Evolutionary conservation across 1,284 basidiomycete species (phyloP).

Genomic region (Pseudomicrostroma phylloplanum): DNA sequence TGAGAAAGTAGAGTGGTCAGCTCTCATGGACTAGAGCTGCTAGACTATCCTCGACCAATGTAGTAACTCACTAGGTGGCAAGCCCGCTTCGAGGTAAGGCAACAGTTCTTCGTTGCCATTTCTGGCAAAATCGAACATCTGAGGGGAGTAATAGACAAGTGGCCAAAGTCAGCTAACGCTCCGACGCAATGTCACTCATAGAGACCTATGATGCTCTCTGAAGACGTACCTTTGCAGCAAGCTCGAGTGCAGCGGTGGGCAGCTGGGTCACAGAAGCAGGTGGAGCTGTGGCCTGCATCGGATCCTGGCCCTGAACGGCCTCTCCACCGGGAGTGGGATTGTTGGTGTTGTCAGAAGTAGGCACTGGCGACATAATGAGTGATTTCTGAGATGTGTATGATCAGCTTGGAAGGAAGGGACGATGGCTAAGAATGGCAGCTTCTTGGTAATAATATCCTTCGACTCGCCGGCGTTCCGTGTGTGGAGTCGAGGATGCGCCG

Average conservation of each 20-base stretch:
- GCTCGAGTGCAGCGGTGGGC: conserved; percentile 11
- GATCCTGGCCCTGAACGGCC: neutral
- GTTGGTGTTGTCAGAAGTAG: neutral
- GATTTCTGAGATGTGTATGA: neutral
- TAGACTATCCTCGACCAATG: neutral
- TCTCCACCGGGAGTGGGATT: conserved; percentile 2
- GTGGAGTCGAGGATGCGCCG: too few relatives aligned
- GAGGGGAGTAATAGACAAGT: neutral
- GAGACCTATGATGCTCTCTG: neutral
- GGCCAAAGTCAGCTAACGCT: neutral
- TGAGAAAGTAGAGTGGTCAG: neutral
- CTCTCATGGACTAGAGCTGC: neutral
- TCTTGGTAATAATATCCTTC: too few relatives aligned
- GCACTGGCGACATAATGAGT: conserved; percentile 1
- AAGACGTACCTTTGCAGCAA: conserved; percentile 10
- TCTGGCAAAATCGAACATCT: conserved; percentile 70
- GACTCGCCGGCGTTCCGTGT: too few relatives aligned
- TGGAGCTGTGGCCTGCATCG: conserved; percentile 5
- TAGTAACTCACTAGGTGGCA: conserved; percentile 58
- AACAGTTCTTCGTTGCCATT: conserved; percentile 56
- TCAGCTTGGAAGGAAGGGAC: too few relatives aligned
- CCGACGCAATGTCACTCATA: neutral
- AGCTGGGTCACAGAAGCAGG: conserved; percentile 7
- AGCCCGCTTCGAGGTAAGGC: conserved; percentile 63
- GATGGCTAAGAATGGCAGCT: too few relatives aligned